Percentiles rank a stretch among this genome's conserved stretches.
Evolutionary conservation across 2,329 filamentous ascomycete species (phyloP).

Genomic region (Macroventuria anomochaeta): DNA sequence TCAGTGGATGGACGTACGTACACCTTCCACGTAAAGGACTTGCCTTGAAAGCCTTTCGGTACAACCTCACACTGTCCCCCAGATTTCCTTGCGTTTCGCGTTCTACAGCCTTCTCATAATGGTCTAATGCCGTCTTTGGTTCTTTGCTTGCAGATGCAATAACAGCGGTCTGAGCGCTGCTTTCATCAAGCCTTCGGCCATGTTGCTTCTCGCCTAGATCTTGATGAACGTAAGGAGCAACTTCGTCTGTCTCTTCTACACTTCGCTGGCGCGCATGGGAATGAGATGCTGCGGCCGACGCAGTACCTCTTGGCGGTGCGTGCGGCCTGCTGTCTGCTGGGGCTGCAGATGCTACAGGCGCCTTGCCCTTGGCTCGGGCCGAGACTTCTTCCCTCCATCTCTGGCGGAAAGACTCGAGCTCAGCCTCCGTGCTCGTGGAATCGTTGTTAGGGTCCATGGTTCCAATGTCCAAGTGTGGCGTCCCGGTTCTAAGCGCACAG

Average conservation of each 20-base stretch:
- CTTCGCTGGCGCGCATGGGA: conserved; percentile 36
- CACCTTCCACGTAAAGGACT: conserved; percentile 26
- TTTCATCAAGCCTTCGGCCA: conserved; percentile 52
- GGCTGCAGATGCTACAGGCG: conserved; percentile 21
- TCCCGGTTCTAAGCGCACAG: conserved; percentile 27
- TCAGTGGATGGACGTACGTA: conserved; percentile 17
- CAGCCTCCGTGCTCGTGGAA: conserved; percentile 57
- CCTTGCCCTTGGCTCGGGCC: conserved; percentile 53
- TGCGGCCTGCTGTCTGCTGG: conserved; percentile 33
- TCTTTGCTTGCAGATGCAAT: conserved; percentile 51
- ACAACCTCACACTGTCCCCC: conserved; percentile 85
- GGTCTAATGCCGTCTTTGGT: conserved; percentile 81
- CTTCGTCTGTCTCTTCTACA: conserved; percentile 49
- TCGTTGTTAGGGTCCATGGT: conserved; percentile 28
- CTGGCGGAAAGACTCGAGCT: conserved; percentile 84
- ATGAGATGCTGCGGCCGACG: conserved; percentile 28
- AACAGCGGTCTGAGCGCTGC: conserved; percentile 44
- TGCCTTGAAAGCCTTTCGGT: conserved; percentile 88
- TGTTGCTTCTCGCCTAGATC: conserved; percentile 56
- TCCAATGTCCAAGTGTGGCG: conserved; percentile 23
- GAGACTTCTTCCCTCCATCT: conserved; percentile 85
- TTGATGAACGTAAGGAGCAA: conserved; percentile 52
- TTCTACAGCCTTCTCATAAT: conserved; percentile 91
- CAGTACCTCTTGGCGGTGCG: conserved; percentile 33
- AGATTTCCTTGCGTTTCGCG: conserved; percentile 84